Evolutionary conservation across 148 eudicot genomes (phyloP).

Genomic region (Dysphania ambrosioides): DNA sequence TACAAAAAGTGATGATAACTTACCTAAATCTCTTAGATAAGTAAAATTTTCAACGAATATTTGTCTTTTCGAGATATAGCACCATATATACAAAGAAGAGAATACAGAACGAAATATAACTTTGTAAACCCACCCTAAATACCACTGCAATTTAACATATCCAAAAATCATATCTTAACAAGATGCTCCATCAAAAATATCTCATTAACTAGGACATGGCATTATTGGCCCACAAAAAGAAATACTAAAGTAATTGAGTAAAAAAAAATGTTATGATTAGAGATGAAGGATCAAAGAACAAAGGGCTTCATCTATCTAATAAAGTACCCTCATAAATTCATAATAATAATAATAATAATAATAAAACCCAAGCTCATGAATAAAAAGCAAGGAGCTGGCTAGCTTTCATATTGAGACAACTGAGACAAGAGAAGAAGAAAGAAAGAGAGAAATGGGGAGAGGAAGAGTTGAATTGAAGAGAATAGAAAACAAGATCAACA

Average conservation of each 20-base stretch:
- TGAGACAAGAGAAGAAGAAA: background rate
- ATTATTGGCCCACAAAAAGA: background rate
- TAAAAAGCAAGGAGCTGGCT: slow-evolving; percentile 3
- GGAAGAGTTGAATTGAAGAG: slow-evolving; percentile 64
- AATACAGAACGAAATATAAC: too few relatives aligned
- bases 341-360: background rate
- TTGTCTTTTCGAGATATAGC: too few relatives aligned
- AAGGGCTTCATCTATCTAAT: background rate
- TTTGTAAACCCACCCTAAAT: background rate
- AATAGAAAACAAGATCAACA: slow-evolving; percentile 61
- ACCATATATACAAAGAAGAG: too few relatives aligned
- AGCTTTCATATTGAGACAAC: background rate
- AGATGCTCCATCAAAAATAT: background rate
- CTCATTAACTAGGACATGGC: background rate
- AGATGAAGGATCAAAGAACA: background rate
- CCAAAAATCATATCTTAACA: too few relatives aligned
- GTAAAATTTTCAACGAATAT: too few relatives aligned
- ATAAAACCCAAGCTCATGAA: background rate
- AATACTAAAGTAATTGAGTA: too few relatives aligned
- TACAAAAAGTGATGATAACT: too few relatives aligned
- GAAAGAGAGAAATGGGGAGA: slow-evolving; percentile 45
- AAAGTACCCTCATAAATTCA: background rate
- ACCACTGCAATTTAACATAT: background rate
- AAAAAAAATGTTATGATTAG: background rate
- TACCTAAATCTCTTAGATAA: background rate